Conservation (phyloP, 2,329 filamentous ascomycete genomes). For the Penicillium verrucosum region DNA sequence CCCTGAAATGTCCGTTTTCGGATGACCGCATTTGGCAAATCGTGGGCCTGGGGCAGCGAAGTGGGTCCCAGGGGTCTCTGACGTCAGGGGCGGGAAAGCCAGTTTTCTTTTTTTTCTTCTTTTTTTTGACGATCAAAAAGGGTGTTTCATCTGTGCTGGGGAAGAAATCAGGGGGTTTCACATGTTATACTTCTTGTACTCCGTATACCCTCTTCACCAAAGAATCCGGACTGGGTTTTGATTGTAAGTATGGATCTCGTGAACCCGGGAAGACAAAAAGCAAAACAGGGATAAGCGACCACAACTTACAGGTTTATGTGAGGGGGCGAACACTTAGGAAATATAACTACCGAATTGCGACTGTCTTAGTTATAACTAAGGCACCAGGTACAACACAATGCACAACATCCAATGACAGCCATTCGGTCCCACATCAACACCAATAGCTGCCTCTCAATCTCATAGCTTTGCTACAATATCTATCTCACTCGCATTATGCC, state of each 20-base stretch:
- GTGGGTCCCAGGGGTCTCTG: constrained; percentile 8
- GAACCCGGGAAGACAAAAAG: neutral
- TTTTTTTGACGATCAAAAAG: neutral
- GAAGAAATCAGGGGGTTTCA: neutral
- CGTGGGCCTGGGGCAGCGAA: neutral
- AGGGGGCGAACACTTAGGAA: neutral
- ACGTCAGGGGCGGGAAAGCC: constrained; percentile 8
- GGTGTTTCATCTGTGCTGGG: neutral
- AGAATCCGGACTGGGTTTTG: neutral
- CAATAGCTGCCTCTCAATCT: neutral
- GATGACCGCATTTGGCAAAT: neutral
- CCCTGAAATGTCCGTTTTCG: neutral
- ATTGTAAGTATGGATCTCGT: neutral
- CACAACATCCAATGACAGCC: too few relatives aligned
- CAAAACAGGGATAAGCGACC: neutral
- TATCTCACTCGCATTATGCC: neutral
- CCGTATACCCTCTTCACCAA: neutral
- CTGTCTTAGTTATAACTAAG: neutral
- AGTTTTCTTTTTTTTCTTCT: neutral
- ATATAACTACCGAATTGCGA: neutral
- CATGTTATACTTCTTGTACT: neutral
- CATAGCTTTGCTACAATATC: neutral
- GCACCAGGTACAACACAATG: neutral
- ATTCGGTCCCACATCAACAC: neutral
- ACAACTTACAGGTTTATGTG: neutral